These are phyloP conservation scores for Penicillium cataractarum DNA, from an alignment of 495 filamentous ascomycete species.

Conservation along the genomic window DNA sequence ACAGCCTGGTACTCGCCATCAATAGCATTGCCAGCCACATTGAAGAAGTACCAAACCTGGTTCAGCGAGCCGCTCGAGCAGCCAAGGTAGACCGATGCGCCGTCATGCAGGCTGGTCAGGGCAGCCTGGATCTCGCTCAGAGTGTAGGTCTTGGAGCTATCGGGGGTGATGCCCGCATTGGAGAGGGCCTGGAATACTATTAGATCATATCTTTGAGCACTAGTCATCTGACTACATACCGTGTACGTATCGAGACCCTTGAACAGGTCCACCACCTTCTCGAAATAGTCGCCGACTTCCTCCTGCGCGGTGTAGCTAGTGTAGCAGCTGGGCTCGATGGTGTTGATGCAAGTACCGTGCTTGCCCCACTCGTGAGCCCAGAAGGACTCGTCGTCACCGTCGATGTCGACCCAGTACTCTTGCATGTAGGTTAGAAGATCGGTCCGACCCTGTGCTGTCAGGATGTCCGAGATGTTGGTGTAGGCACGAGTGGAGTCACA, in stretches of 20 bases:
- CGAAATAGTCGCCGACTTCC: conserved; percentile 63
- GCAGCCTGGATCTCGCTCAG: conserved; percentile 62
- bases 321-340: conserved; percentile 75
- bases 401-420: conserved; percentile 67
- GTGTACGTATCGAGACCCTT: conserved; percentile 63
- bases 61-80: conserved; percentile 63
- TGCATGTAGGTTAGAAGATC: conserved; percentile 71
- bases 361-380: conserved; percentile 86
- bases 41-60: conserved; percentile 78
- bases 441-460: conserved; percentile 57
- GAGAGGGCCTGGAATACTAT: conserved; percentile 51
- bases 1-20: conserved; percentile 67
- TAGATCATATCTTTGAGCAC: neutral
- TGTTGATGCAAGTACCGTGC: conserved; percentile 67
- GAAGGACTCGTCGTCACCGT: conserved; percentile 64
- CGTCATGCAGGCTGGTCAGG: conserved; percentile 57
- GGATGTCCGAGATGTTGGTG: conserved; percentile 65
- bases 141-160: conserved; percentile 61
- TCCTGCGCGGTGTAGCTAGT: conserved; percentile 58
- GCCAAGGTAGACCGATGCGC: conserved; percentile 62
- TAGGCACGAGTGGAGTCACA: conserved; percentile 68
- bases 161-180: conserved; percentile 66
- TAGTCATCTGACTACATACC: conserved; percentile 32
- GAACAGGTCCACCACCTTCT: conserved; percentile 62
- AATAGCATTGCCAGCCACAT: conserved; percentile 71